phyloP scores from a whole-genome alignment of 2,329 filamentous ascomycete species.

The Furcasterigmium sp. region DNA sequence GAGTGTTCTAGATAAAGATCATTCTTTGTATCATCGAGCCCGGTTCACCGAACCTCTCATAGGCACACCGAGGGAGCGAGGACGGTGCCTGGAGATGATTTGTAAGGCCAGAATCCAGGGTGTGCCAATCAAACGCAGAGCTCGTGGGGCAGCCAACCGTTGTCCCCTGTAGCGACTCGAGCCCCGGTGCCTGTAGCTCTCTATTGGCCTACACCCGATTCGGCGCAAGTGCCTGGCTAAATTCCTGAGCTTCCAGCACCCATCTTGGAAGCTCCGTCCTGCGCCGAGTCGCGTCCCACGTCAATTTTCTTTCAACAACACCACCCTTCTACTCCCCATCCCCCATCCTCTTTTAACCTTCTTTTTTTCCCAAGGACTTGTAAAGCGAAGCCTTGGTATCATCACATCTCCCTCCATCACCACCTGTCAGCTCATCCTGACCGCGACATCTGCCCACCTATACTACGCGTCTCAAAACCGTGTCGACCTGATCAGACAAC shows the following conservation, averaged over 20 bases:
- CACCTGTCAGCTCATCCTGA: too few relatives aligned
- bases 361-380: background rate
- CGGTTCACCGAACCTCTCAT: too few relatives aligned
- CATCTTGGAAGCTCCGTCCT: background rate
- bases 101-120: too few relatives aligned
- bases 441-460: background rate
- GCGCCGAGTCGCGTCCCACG: conserved; percentile 2
- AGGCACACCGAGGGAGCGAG: too few relatives aligned
- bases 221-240: background rate
- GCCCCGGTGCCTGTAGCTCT: background rate
- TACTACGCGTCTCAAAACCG: background rate
- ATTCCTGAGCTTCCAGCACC: conserved; percentile 3
- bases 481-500: background rate
- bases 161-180: too few relatives aligned
- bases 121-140: too few relatives aligned
- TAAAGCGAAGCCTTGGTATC: background rate
- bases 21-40: too few relatives aligned
- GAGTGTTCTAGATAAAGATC: too few relatives aligned
- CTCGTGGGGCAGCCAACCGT: too few relatives aligned
- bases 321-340: background rate
- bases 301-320: conserved; percentile 3
- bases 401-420: too few relatives aligned
- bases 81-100: too few relatives aligned
- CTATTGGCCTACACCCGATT: background rate
- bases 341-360: background rate